phyloP scores from a whole-genome alignment of 176 grass and related monocot species.

The Stipa capillata region DNA sequence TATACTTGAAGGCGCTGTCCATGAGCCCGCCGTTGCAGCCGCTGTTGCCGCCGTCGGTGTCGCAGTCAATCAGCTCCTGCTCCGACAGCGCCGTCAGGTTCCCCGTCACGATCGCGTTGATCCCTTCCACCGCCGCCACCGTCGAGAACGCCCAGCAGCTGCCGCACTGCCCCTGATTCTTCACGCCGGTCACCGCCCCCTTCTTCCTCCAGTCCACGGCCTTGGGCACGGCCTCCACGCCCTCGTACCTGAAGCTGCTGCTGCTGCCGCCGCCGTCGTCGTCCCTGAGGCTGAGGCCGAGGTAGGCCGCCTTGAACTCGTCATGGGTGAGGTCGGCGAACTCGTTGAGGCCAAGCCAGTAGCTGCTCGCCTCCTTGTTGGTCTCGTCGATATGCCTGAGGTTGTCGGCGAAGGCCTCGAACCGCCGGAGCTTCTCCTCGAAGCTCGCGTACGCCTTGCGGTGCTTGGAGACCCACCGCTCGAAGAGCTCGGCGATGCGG shows the following conservation, averaged over 20 bases:
- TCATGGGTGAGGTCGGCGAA: too few relatives aligned
- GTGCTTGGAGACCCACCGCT: constrained; percentile 56
- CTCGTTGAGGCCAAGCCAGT: too few relatives aligned
- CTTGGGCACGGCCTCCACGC: constrained; percentile 26
- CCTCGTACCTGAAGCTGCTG: constrained; percentile 50
- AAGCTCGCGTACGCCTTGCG: constrained; percentile 50
- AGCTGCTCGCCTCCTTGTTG: constrained; percentile 48
- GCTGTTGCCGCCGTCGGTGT: constrained; percentile 51
- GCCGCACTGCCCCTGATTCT: constrained; percentile 82
- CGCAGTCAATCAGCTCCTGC: constrained; percentile 69
- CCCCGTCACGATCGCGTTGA: constrained; percentile 55
- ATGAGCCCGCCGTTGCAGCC: too few relatives aligned
- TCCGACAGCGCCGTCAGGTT: constrained; percentile 71
- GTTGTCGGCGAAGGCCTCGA: constrained; percentile 72
- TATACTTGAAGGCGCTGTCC: constrained; percentile 67
- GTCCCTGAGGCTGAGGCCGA: too few relatives aligned
- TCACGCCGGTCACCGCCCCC: constrained; percentile 52
- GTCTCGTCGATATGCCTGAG: constrained; percentile 68
- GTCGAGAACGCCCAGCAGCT: constrained; percentile 90
- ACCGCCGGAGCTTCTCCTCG: constrained; percentile 53
- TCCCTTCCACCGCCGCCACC: constrained; percentile 61
- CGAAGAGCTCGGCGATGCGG: constrained; percentile 49
- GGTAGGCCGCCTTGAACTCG: too few relatives aligned
- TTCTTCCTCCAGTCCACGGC: constrained; percentile 63
- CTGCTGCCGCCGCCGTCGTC: too few relatives aligned